Evolutionary conservation across 441 rosid genomes (phyloP), one percentile per base, ranked within the genome.

Genomic region (Gossypium lobatum): DNA sequence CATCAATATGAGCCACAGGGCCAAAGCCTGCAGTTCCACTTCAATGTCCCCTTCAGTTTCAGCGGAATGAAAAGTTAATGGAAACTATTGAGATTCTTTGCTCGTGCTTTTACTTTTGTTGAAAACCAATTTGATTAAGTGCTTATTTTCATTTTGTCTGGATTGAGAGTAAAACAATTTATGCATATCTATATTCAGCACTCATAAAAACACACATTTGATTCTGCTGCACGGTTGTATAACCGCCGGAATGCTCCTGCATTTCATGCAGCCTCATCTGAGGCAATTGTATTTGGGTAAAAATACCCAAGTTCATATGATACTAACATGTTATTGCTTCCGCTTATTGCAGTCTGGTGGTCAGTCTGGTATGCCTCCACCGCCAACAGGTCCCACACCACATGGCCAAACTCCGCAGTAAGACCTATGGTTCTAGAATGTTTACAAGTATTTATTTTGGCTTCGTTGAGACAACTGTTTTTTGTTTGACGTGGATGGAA

Each of bases 321-420:
- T 13, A 10, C 62, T 25, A 26, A 26, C 64, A 1, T 48, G 23
- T 52, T 73, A 34, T 39, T 31, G 1, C 11, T 42, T 74, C 64
- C 25, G 16, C 5, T 71, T 57, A 7, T 75, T 79, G 85, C 85
- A 88, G 53, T 48, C n/a, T n/a, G 53, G 53, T 13, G 53, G 53
- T 48, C 53, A 48, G 91, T 79, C 90, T 7, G 89, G 89, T 37
- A 63, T 85, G 84, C 86, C 88, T 10, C 88, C 90, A 2, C 85
- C 88, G 0, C 88, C 86, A 9, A 80, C 89, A 0, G 92, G 92
- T 26, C 95, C 95, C 25, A 88, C 91, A 17, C 88, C 85, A 2
- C 95, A 85, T 75, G 83, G 85, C 20, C 89, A 88, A 73, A 74
- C 79, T 21, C 90, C 84, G 25, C 81, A 77, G 61, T 80, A 80